phyloP scores from a whole-genome alignment of 768 basidiomycete species.

The Kockovaella imperatae region DNA sequence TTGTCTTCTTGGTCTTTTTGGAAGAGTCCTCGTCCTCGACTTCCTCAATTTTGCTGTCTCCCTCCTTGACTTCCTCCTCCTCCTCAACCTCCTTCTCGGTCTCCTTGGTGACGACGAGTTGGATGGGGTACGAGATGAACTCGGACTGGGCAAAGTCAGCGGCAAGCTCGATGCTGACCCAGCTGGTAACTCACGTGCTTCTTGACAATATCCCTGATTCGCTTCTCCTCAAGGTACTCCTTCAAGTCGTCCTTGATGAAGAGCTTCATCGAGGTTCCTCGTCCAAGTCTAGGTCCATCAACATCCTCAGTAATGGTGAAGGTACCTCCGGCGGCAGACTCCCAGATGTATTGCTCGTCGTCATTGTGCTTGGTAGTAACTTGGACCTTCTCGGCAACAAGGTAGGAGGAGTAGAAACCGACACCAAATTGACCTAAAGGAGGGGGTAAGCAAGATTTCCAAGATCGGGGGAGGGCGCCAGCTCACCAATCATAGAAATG shows the following conservation, averaged over 20 bases:
- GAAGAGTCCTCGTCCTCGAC: slow-evolving; percentile 60
- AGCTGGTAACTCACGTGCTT: slow-evolving; percentile 58
- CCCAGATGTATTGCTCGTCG: slow-evolving; percentile 99
- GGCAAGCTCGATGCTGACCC: background rate
- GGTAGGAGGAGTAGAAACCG: slow-evolving; percentile 99
- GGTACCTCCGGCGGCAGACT: slow-evolving; percentile 98
- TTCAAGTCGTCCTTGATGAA: slow-evolving; percentile 97
- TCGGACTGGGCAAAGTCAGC: slow-evolving; percentile 54
- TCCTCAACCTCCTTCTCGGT: slow-evolving; percentile 80
- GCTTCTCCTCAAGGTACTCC: slow-evolving; percentile 98
- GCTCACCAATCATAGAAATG: slow-evolving; percentile 75
- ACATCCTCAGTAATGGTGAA: slow-evolving; percentile 97
- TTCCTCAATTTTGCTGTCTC: slow-evolving; percentile 57
- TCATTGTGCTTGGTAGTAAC: slow-evolving; percentile 99
- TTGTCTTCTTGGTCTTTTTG: slow-evolving; percentile 82
- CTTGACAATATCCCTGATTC: slow-evolving; percentile 98
- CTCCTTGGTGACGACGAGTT: slow-evolving; percentile 97
- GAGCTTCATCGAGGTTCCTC: slow-evolving; percentile 68
- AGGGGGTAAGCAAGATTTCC: background rate
- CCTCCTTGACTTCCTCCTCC: slow-evolving; percentile 74
- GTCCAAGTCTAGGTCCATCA: slow-evolving; percentile 78
- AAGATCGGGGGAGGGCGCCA: background rate
- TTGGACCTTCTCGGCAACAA: slow-evolving; percentile 96
- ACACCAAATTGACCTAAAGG: slow-evolving; percentile 72
- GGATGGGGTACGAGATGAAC: slow-evolving; percentile 99